Evolutionary conservation across 495 filamentous ascomycete genomes (phyloP), one percentile per base, ranked within the genome.

Genomic region (Neurospora sp.): DNA sequence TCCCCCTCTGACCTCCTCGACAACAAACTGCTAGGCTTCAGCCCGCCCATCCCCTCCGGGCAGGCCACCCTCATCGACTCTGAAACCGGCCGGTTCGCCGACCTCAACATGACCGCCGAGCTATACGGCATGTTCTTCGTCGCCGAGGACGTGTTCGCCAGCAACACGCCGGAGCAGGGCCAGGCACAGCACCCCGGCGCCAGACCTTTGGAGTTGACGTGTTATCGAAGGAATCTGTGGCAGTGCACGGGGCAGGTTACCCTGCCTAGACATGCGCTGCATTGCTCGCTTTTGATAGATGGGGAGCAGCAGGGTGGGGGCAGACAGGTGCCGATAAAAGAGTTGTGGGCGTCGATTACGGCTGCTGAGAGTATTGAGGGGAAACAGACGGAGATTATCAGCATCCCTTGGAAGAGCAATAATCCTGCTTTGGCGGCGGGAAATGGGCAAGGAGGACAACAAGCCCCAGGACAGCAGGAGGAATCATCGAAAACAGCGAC

Each of bases 121-220:
- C 82, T 97, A 40, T 93, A 96, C 78, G 94, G 94, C 83, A 97
- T 96, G 93, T 97, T 97, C 83, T 97, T 96, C 77, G 87, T 97
- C 7, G 94, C 94, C 69, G 94, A 97, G 76, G 86, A 87, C 70
- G 87, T 88, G 8, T 88, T 86, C 76, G 83, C 82, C 42, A 82
- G 78, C 35, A 83, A 83, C 71, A 61, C 53, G 53, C 53, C 53
- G 6, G 53, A 14, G 7, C 53, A 61, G 22, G 20, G 14, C 2
- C 53, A 61, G 14, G 48, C 48, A 53, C 48, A 53, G 20, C 48
- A 61, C 27, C 27, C 53, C 2, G 53, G 53, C 1, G 22, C 53
- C 0, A 61, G 53, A 8, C 91, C 93, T 1, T 88, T 91, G 22
- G 94, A 97, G 82, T 80, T 97, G 76, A 97, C 94, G 0, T 97